Evolutionary conservation across 2,329 filamentous ascomycete species (phyloP), one percentile per base, ranked within the genome.

Genomic region (Chaetomium sp.): DNA sequence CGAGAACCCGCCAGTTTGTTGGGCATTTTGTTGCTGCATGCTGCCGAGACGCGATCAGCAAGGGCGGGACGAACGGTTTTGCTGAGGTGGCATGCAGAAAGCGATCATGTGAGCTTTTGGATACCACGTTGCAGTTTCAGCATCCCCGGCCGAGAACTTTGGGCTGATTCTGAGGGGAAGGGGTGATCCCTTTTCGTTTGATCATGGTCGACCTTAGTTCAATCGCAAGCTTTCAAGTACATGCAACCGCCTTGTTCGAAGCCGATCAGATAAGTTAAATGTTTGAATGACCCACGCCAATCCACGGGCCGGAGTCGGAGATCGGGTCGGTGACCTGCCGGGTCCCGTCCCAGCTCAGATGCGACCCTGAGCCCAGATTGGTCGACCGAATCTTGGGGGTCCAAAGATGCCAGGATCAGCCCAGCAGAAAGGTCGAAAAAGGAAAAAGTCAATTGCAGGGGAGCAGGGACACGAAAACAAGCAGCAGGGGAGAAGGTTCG

Each of bases 21-120:
- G 21, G 16, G 31, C 23, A 10, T 42, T 42, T 42, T 2, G 4
- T 16, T 19, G 16, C 38, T 42, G 38, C 35, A 51, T 25, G 59
- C 10, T 62, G 59, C 50, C 59, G 35, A 62, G 54, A 62, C 13
- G 23, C 51, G 49, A 62, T 56, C 60, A 62, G 31, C 60, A 62
- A 21, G 38, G 38, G 38, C 25, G 27, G 51, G 25, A 57, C 19
- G 23, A 25, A 57, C n/a, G 12, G 27, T 33, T 33, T 35, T 23
- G 35, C 16, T 55, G 25, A 42, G 45, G 47, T 56, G 62, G 57
- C 50, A 49, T 57, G 29, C 50, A 45, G 33, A 50, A 8, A 27
- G 19, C 29, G 59, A 49, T 67, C 66, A 65, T 61, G 66, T 67
- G 63, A 64, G 63, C 35, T 19, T 31, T 19, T 60, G 38, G 29